Percentiles rank a stretch among this genome's conserved stretches.
These are phyloP conservation scores for Fusarium pseudocircinatum DNA, from an alignment of 2,329 filamentous ascomycete genomes.

Conservation along the genomic window DNA sequence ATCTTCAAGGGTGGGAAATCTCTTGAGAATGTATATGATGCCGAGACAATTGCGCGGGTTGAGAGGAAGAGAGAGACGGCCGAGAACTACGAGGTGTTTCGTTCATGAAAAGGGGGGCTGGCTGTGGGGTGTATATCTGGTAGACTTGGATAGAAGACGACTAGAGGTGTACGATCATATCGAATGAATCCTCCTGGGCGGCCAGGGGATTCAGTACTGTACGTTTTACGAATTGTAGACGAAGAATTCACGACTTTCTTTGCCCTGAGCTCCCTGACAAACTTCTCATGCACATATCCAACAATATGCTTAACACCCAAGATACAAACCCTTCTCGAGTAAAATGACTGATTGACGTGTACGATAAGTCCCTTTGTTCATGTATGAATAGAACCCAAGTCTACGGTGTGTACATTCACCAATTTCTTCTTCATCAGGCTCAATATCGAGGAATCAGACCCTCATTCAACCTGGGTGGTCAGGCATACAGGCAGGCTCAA, in stretches of 20 bases:
- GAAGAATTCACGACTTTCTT: not conserved
- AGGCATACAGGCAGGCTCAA: not conserved
- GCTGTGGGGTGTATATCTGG: not conserved
- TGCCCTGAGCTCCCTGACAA: not conserved
- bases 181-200: not conserved
- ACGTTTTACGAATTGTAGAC: conserved; percentile 4
- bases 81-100: conserved; percentile 64
- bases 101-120: conserved; percentile 35
- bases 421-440: not conserved
- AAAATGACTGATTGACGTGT: not conserved
- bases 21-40: conserved; percentile 78
- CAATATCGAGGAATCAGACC: not conserved
- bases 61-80: conserved; percentile 75
- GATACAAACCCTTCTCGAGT: not conserved
- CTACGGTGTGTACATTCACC: not conserved
- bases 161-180: conserved; percentile 1
- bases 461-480: not conserved
- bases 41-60: conserved; percentile 72
- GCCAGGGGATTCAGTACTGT: not conserved
- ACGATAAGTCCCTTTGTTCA: not conserved
- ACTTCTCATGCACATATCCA: not conserved
- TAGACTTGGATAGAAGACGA: not conserved
- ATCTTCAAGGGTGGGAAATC: conserved; percentile 75
- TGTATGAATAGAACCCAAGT: not conserved
- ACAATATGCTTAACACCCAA: not conserved